Base-by-base conservation (phyloP, 208 protist genomes). In the Trypanosoma lewisi region DNA sequence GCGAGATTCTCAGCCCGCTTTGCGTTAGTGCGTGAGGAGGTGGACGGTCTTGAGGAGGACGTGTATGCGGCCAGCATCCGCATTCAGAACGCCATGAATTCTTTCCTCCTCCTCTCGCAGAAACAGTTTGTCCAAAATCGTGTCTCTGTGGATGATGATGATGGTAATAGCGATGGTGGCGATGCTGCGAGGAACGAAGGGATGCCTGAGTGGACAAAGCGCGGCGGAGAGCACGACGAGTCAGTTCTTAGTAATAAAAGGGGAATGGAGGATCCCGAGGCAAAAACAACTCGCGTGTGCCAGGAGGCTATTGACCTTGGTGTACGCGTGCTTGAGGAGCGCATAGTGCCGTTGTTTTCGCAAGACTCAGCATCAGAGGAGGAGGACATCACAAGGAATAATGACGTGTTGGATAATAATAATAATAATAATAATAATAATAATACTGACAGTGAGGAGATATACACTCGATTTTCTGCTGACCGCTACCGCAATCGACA, bases 51-150 rank as follows among this genome's bases (percentile, higher is more conserved):
- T 41, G 53, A 42, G 45, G 39, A 75, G 14, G 67, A 77, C 59
- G 70, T 71, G 12, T 45, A 44, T 4, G 66, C 66, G 2, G 61
- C 73, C 9, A 74, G 76, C 67, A 56, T 67, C 41, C 56, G 63
- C 45, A 63, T 89, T 56, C 41, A 75, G 21, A 93, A 89, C 66
- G 62, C 75, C 12, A 76, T 86, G 60, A 89, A 83, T 60, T 49
- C 70, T 2, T 78, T 93, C 25, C 57, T 79, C 23, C 65, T 89
- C 23, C 63, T 93, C 0, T 78, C 86, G 6, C 80, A 93, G 44
- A 67, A 75, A 44, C 73, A 85, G 52, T 93, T 93, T 73, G 78
- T 93, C 21, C 86, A 93, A 65, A 84, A 87, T 42, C 80, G 86
- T 49, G 76, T 93, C 19, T 84, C 76, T 27, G 63, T 62, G 4